Evolutionary conservation across 768 basidiomycete genomes (phyloP).

Genomic region (Xerocomellus chrysenteron): DNA sequence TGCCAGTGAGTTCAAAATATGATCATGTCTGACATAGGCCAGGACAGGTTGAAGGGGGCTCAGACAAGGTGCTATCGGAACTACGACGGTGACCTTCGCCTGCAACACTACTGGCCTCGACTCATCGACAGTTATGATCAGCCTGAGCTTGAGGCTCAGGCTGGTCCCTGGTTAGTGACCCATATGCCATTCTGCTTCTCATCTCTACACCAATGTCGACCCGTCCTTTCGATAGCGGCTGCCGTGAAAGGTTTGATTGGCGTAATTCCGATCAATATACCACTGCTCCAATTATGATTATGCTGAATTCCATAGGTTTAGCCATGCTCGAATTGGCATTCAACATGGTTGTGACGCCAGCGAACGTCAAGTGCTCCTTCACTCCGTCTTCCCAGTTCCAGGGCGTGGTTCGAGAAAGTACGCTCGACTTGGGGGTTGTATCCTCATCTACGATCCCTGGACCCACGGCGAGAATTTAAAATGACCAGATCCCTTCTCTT

Average conservation of each 20-base stretch:
- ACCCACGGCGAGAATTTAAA: not conserved
- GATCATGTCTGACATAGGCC: too few species aligned
- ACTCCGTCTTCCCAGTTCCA: not conserved
- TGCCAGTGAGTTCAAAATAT: too few species aligned
- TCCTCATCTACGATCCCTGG: not conserved
- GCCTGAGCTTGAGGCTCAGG: too few species aligned
- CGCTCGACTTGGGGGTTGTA: not conserved
- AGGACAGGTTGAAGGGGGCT: too few species aligned
- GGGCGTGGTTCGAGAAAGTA: not conserved
- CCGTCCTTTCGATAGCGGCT: too few species aligned
- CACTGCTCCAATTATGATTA: not conserved
- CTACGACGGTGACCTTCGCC: too few species aligned
- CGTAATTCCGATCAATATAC: not conserved
- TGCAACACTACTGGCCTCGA: too few species aligned
- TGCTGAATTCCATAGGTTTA: slow-evolving; percentile 16
- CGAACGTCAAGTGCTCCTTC: not conserved
- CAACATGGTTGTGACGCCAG: not conserved
- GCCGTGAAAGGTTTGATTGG: not conserved
- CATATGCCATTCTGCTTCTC: too few species aligned
- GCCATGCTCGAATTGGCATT: not conserved
- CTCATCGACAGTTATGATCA: too few species aligned
- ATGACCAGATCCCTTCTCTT: slow-evolving; percentile 12
- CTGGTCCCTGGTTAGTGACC: too few species aligned
- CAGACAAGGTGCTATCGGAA: too few species aligned
- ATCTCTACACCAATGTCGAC: too few species aligned